These are phyloP conservation scores for Lantana camara DNA, from an alignment of 257 asterid species.

Conservation along the genomic window DNA sequence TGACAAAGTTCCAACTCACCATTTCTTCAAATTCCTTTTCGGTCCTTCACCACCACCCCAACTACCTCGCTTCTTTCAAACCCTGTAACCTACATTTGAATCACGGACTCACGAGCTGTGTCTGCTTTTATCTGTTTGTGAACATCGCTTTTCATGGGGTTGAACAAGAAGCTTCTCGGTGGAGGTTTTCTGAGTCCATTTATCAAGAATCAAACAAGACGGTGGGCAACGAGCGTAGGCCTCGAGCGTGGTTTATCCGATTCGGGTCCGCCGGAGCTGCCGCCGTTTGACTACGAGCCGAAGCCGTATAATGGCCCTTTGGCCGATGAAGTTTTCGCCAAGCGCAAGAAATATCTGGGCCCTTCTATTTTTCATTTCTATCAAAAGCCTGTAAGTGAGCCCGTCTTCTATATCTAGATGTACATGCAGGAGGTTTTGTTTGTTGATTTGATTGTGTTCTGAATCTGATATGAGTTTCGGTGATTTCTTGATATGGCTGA, in stretches of 20 bases:
- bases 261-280: conserved; percentile 61
- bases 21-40: neutral
- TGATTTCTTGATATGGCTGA: neutral
- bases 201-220: conserved; percentile 25
- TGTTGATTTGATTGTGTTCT: neutral
- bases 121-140: conserved; percentile 4
- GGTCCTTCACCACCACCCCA: too few relatives aligned
- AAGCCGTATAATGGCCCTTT: conserved; percentile 76
- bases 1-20: conserved; percentile 21
- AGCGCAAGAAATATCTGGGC: conserved; percentile 77
- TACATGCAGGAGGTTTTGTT: conserved; percentile 6
- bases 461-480: neutral
- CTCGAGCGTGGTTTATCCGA: conserved; percentile 39
- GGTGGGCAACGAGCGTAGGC: conserved; percentile 27
- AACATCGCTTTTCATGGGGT: conserved; percentile 35
- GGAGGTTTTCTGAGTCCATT: conserved; percentile 19
- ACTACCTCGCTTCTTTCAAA: neutral
- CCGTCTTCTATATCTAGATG: neutral
- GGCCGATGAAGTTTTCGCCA: conserved; percentile 73
- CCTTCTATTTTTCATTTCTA: conserved; percentile 87
- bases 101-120: neutral
- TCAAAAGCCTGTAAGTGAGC: conserved; percentile 89
- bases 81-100: neutral
- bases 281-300: conserved; percentile 73
- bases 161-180: conserved; percentile 32